Percentiles rank a stretch among this genome's conserved stretches.
Conservation (phyloP, 2,329 filamentous ascomycete species). For the Pyrenochaeta sp. region DNA sequence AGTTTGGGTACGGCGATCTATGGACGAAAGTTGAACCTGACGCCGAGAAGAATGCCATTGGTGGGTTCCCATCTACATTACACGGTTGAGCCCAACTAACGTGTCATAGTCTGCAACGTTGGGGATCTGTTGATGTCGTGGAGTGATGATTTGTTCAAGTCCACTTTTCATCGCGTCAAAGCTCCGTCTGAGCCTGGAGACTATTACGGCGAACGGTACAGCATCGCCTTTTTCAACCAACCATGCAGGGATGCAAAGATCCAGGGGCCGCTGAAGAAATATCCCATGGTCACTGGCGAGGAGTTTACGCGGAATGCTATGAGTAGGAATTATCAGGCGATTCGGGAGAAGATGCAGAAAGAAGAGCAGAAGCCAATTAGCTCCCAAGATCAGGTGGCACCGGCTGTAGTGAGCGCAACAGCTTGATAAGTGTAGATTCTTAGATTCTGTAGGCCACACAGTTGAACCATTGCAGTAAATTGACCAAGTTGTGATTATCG, state of each 20-base stretch:
- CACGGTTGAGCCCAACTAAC: neutral
- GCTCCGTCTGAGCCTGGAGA: slow-evolving; percentile 62
- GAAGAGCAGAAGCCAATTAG: too few species aligned
- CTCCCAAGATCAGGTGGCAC: too few species aligned
- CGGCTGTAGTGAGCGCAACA: too few species aligned
- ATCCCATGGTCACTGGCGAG: slow-evolving; percentile 65
- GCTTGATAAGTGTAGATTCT: too few species aligned
- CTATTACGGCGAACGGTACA: slow-evolving; percentile 68
- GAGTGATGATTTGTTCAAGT: slow-evolving; percentile 73
- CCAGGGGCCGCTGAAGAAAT: slow-evolving; percentile 68
- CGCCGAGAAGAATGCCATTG: slow-evolving; percentile 27
- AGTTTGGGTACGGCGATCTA: slow-evolving; percentile 64
- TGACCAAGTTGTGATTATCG: too few species aligned
- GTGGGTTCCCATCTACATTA: slow-evolving; percentile 7
- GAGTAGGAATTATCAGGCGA: slow-evolving; percentile 64
- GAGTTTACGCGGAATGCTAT: slow-evolving; percentile 67
- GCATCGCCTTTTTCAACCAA: slow-evolving; percentile 72
- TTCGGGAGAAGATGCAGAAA: too few species aligned
- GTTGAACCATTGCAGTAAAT: too few species aligned
- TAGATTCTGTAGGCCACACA: too few species aligned
- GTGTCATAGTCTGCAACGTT: slow-evolving; percentile 68
- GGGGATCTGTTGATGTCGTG: slow-evolving; percentile 72
- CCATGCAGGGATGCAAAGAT: slow-evolving; percentile 65
- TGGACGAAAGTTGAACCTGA: slow-evolving; percentile 72
- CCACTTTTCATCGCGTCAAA: slow-evolving; percentile 70